Conservation (phyloP, 768 basidiomycete species). For the Mrakia frigida region DNA sequence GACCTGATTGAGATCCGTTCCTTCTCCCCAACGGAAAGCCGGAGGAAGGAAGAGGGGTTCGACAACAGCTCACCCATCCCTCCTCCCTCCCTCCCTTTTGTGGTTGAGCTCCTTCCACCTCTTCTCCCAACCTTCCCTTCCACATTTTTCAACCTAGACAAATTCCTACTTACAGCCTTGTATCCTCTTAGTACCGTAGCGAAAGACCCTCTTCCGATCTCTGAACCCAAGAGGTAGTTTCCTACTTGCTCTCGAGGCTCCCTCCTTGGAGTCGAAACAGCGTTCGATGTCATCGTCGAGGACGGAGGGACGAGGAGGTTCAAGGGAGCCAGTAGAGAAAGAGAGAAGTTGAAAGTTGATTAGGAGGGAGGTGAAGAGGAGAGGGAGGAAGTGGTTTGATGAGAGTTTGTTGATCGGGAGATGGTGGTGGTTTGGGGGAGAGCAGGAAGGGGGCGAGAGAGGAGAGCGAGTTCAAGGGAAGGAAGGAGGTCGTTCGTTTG, state of each 20-base stretch:
- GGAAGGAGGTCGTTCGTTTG: no score
- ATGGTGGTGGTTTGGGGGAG: no score
- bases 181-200: slow-evolving; percentile 94
- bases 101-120: neutral
- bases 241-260: slow-evolving; percentile 40
- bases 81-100: neutral
- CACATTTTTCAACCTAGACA: neutral
- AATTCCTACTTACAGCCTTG: slow-evolving; percentile 61
- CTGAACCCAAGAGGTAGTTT: slow-evolving; percentile 45
- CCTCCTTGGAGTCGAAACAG: neutral
- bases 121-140: neutral
- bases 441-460: no score
- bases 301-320: neutral
- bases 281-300: neutral
- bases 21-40: neutral
- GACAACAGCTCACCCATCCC: neutral
- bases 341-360: no score
- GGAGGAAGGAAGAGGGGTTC: neutral
- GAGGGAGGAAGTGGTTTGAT: no score
- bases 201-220: slow-evolving; percentile 68
- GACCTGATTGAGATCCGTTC: neutral
- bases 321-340: no score
- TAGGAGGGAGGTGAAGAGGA: no score
- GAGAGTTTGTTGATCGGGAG: no score
- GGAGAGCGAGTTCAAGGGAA: no score